These are phyloP conservation scores for Coemansia sp. DNA, from an alignment of 192 early-diverging fungal genomes.

Conservation along the genomic window DNA sequence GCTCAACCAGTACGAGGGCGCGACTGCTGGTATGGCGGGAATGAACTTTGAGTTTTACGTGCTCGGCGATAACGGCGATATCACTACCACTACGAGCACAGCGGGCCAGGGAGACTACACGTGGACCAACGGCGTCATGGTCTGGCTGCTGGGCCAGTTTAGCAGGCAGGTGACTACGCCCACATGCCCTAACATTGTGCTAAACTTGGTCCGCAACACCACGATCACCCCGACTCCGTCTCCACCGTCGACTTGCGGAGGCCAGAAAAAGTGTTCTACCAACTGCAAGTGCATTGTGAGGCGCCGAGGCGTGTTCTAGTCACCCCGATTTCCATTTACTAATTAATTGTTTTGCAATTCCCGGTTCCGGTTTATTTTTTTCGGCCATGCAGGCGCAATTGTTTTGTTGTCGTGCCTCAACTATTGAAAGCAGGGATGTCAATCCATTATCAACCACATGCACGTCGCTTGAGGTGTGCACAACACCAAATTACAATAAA, in stretches of 20 bases:
- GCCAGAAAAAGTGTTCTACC: background rate
- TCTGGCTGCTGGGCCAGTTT: conserved; percentile 41
- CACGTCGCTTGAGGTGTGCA: background rate
- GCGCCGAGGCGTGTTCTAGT: conserved; percentile 6
- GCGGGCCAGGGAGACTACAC: conserved; percentile 23
- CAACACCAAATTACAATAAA: background rate
- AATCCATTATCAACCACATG: background rate
- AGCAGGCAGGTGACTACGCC: conserved; percentile 26
- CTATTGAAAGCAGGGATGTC: background rate
- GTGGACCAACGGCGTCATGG: conserved; percentile 45
- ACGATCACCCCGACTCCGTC: background rate
- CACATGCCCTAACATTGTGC: conserved; percentile 43
- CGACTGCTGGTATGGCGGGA: conserved; percentile 1
- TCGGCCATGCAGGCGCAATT: background rate
- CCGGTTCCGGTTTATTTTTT: too few species aligned
- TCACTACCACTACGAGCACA: conserved; percentile 19
- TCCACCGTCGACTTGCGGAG: conserved; percentile 2
- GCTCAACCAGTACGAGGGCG: conserved; percentile 28
- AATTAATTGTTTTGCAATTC: background rate
- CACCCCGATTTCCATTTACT: background rate
- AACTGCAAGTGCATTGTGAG: conserved; percentile 14
- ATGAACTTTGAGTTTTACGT: conserved; percentile 28
- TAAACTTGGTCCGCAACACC: conserved; percentile 27
- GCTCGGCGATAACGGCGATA: conserved; percentile 22
- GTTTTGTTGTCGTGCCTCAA: background rate